These are phyloP conservation scores for Colletotrichum musicola DNA, from an alignment of 2,329 filamentous ascomycete species.

Conservation along the genomic window DNA sequence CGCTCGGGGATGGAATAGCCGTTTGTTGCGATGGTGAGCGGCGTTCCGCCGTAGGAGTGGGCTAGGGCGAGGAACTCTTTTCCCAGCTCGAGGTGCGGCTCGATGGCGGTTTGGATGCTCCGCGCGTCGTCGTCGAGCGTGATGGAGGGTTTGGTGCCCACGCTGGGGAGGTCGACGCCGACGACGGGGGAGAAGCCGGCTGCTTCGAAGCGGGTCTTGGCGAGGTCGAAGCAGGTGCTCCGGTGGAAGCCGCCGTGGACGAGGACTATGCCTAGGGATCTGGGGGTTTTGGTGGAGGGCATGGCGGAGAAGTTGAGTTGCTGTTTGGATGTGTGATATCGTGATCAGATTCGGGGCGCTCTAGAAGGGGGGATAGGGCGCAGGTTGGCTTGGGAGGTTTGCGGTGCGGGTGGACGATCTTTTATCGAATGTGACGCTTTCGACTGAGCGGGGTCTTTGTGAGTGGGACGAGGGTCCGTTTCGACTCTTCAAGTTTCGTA, in stretches of 20 bases:
- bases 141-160: neutral
- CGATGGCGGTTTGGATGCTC: slow-evolving; percentile 10
- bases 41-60: slow-evolving; percentile 26
- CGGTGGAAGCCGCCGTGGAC: neutral
- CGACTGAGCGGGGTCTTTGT: no score
- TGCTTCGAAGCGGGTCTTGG: neutral
- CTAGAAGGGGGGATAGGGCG: no score
- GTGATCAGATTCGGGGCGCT: no score
- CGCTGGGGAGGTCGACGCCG: slow-evolving; percentile 3
- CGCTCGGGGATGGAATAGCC: slow-evolving; percentile 15
- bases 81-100: slow-evolving; percentile 8
- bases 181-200: slow-evolving; percentile 8
- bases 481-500: no score
- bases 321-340: no score
- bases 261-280: neutral
- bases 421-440: no score
- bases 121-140: slow-evolving; percentile 24
- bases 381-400: no score
- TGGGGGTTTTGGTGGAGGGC: neutral
- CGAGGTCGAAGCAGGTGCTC: neutral
- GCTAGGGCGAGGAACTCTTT: slow-evolving; percentile 20
- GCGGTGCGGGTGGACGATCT: no score
- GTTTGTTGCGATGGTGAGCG: slow-evolving; percentile 8
- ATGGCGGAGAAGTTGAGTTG: neutral
- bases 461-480: no score